Conservation (phyloP, 108 stramenopile genomes). For the Asterionellopsis glacialis region DNA sequence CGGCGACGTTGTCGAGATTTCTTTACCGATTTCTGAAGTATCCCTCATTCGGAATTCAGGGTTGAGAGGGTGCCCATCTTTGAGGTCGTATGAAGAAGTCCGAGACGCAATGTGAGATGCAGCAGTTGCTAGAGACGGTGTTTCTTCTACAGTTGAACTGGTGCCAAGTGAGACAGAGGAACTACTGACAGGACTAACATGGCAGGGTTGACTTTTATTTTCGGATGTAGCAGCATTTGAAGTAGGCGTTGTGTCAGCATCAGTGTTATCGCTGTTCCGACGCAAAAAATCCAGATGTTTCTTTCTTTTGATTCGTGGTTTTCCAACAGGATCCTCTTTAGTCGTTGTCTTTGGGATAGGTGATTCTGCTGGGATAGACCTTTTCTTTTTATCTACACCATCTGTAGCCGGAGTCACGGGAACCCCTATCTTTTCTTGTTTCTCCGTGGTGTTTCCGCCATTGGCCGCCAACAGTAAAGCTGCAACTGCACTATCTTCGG, state of each 20-base stretch:
- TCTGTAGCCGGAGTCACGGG: too few relatives aligned
- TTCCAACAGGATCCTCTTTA: too few relatives aligned
- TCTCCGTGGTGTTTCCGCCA: too few relatives aligned
- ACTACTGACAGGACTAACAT: constrained; percentile 34
- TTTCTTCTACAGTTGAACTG: constrained; percentile 8
- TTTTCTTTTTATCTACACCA: too few relatives aligned
- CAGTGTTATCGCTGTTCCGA: background rate
- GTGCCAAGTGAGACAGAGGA: constrained; percentile 14
- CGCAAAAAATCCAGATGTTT: constrained; percentile 22
- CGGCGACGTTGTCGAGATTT: constrained; percentile 10
- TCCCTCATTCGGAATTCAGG: constrained; percentile 26
- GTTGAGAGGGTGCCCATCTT: constrained; percentile 24
- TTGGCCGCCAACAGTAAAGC: too few relatives aligned
- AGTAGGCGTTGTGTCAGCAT: background rate
- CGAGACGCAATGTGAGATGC: background rate
- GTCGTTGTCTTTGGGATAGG: too few relatives aligned
- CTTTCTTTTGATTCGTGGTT: constrained; percentile 4
- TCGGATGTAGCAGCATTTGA: background rate
- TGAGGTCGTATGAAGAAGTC: constrained; percentile 25
- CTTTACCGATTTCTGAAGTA: constrained; percentile 16
- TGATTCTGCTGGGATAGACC: too few relatives aligned
- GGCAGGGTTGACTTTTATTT: constrained; percentile 14
- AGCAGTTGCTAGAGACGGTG: constrained; percentile 10
- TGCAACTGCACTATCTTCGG: too few relatives aligned
- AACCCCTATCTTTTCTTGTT: too few relatives aligned